Evolutionary conservation across 495 filamentous ascomycete genomes (phyloP), one percentile per base, ranked within the genome.

Genomic region (Penicillium antarcticum): DNA sequence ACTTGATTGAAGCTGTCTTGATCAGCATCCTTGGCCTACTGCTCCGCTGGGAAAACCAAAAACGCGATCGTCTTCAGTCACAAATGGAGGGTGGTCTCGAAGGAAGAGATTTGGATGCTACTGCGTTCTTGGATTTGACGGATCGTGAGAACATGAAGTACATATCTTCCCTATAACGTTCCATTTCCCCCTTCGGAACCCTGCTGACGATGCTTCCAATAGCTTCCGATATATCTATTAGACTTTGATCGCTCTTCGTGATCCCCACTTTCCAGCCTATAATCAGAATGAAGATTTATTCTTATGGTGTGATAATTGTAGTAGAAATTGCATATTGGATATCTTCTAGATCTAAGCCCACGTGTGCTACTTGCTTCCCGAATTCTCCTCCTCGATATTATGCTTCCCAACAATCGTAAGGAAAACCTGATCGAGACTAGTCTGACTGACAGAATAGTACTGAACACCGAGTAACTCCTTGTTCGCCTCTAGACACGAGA

Each of bases 401-500:
- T 92, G 86, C 65, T 79, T 78, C 14, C 82, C 81, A 0, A 94
- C 88, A 53, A 95, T 90, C 34, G 71, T 81, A 71, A 96, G 70
- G 68, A 96, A 96, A 1, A 95, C 89, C 72, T 94, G 87, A 68
- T 95, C 91, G 51, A 95, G 74, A 31, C 88, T 92, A 42, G 88
- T 91, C 53, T 87, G 87, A 40, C 79, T 85, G 55, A 92, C 87
- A 39, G 84, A 87, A 63, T 87, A 95, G 63, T 89, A 87, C 70
- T 87, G 85, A 23, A 94, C 74, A 1, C 87, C 86, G 38, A 92
- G 60, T 14, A 64, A 65, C 23, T 82, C 72, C 58, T 83, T 87
- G 42, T 81, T 70, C 56, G 78, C 79, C 66, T 95, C 91, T 0
- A 96, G 74, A 32, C 79, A 52, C 26, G 83, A 80, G 57, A 95